Conservation (phyloP, 225 moss, liverwort and hornwort species). For the Pseudisothecium myosuroides region DNA sequence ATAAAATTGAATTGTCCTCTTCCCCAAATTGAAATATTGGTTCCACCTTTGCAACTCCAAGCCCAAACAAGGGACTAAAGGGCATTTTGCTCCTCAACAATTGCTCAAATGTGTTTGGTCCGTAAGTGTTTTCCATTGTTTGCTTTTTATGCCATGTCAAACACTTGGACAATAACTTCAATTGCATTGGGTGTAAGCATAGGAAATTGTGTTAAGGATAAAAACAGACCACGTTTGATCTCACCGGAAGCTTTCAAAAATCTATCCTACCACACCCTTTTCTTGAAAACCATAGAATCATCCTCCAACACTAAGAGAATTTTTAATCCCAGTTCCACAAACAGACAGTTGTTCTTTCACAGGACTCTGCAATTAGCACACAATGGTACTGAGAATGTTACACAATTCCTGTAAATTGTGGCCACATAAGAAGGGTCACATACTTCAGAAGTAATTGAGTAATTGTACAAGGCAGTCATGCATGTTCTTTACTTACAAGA, state of each 20-base stretch:
- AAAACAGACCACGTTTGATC: not conserved
- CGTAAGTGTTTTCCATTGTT: not conserved
- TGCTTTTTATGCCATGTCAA: not conserved
- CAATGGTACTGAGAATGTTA: not conserved
- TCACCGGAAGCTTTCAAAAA: not conserved
- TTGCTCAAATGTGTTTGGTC: not conserved
- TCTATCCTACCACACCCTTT: not conserved
- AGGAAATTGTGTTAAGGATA: not conserved
- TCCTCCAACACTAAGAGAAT: not conserved
- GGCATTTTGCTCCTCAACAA: not conserved
- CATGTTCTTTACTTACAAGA: not conserved
- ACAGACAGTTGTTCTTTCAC: not conserved
- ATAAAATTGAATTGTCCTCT: not conserved
- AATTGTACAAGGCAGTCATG: not conserved
- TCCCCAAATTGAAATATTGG: not conserved
- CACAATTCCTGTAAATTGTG: not conserved
- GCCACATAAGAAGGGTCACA: not conserved
- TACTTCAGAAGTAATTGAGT: not conserved
- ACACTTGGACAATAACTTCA: not conserved
- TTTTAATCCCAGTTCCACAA: not conserved
- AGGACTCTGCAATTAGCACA: not conserved
- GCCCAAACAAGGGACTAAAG: not conserved
- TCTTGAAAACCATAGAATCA: not conserved
- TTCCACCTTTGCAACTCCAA: not conserved
- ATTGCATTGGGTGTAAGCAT: not conserved